Evolutionary conservation across 257 asterid genomes (phyloP).

Genomic region (Thymus mandschuricus): DNA sequence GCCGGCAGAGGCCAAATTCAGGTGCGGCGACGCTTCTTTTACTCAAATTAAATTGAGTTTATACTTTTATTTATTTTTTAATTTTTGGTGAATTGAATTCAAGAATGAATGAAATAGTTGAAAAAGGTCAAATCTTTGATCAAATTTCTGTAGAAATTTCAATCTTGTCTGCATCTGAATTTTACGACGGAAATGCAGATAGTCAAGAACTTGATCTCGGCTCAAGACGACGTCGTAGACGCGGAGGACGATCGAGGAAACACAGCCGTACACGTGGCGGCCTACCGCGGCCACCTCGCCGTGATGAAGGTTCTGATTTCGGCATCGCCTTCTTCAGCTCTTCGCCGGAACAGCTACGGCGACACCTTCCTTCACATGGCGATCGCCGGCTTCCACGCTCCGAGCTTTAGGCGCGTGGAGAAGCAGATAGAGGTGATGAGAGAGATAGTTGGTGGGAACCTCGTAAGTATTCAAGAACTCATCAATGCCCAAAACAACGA

Average conservation of each 20-base stretch:
- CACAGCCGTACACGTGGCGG: slow-evolving; percentile 77
- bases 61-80: too few relatives aligned
- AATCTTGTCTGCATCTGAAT: slow-evolving; percentile 5
- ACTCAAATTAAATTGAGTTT: too few relatives aligned
- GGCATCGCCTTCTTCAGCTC: slow-evolving; percentile 52
- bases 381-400: slow-evolving; percentile 77
- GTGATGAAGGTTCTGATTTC: slow-evolving; percentile 58
- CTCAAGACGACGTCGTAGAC: slow-evolving; percentile 41
- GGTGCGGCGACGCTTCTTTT: slow-evolving; percentile 44
- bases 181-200: slow-evolving; percentile 47
- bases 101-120: neutral
- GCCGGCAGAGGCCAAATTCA: slow-evolving; percentile 77
- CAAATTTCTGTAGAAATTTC: neutral
- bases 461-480: slow-evolving; percentile 44
- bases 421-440: slow-evolving; percentile 65
- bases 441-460: slow-evolving; percentile 43
- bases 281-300: slow-evolving; percentile 65
- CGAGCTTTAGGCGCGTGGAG: slow-evolving; percentile 70
- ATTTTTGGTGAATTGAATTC: too few relatives aligned
- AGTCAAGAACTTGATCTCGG: slow-evolving; percentile 53
- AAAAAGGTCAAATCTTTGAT: neutral
- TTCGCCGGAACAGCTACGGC: slow-evolving; percentile 57
- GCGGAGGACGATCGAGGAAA: slow-evolving; percentile 71
- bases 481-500: slow-evolving; percentile 68
- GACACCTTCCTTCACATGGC: slow-evolving; percentile 91